Base-by-base conservation (phyloP, 192 early-diverging fungal species). In the Coemansia furcata region DNA sequence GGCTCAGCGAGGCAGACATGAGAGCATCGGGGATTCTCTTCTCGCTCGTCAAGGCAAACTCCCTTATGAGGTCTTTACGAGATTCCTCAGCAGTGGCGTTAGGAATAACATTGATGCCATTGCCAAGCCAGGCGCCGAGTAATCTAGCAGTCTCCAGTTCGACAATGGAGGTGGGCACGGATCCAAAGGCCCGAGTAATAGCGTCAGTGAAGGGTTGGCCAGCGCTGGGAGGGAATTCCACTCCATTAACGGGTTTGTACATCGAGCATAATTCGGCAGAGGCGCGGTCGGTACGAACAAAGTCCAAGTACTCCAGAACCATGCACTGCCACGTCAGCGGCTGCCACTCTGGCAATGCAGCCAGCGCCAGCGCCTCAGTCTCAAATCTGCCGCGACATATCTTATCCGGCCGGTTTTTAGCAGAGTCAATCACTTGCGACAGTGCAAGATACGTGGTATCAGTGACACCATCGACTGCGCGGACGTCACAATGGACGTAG, bases 291-390 rank as follows among this genome's bases (percentile, higher is more conserved):
- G 39, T 35, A 57, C 62, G 66, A 21, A 64, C 65, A 14, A 80
- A 52, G 40, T 74, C 67, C 33, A 81, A 55, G 44, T 70, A 81
- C 73, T 81, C 74, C 3, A 76, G 65, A 44, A 81, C 74, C 11
- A 69, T 64, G 52, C 73, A 75, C 63, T 76, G 67, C 79, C 79
- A 81, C n/a, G 57, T 74, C 49, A 70, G 52, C 58, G 71, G 64
- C 62, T 68, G 29, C 54, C 61, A 68, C 36, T 66, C 60, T 1
- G 72, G 73, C 57, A 69, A 30, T 32, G 71, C 79, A 10, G 73
- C 70, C n/a, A 37, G 12, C 4, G 79, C 79, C 23, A 55, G 46
- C 11, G 62, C 70, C 57, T 76, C 58, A 9, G 73, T 65, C 39
- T 58, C 71, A 43, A 73, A 81, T 38, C 33, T 30, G 33, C 78